A percentile compares a stretch with the other conserved stretches of the same genome.
Evolutionary conservation across 169 alveolate species (phyloP).

Genomic region (Plasmodium yoelii): DNA sequence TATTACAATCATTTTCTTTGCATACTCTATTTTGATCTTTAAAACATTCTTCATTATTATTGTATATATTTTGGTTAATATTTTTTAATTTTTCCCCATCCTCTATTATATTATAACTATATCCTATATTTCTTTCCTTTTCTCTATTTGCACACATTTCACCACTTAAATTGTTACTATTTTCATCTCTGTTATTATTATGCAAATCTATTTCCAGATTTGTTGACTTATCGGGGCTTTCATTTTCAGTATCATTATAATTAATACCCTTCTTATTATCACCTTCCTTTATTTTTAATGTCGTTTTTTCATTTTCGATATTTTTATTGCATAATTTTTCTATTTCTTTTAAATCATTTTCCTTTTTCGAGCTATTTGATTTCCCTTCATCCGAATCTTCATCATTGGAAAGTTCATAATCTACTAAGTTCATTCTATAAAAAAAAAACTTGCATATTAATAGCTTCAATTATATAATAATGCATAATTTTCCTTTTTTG

Average conservation of each 20-base stretch:
- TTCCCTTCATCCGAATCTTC: slow-evolving; percentile 12
- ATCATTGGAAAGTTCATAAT: slow-evolving; percentile 71
- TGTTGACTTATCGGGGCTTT: too few relatives aligned
- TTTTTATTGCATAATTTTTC: not conserved
- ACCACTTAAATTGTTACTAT: not conserved
- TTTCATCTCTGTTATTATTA: too few relatives aligned
- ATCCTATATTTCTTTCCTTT: not conserved
- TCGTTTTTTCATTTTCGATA: not conserved
- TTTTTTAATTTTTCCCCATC: not conserved
- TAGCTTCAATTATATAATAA: too few relatives aligned
- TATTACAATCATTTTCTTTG: not conserved
- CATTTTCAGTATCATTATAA: too few relatives aligned
- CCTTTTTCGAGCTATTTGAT: not conserved
- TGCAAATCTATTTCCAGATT: too few relatives aligned
- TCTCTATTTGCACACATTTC: not conserved
- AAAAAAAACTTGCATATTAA: not conserved
- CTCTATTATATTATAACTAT: not conserved
- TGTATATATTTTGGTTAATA: not conserved
- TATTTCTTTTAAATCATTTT: not conserved
- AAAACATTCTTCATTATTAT: not conserved
- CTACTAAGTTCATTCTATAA: slow-evolving; percentile 66
- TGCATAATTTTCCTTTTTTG: too few relatives aligned
- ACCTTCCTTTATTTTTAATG: too few relatives aligned
- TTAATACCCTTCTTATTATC: too few relatives aligned
- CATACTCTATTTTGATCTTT: not conserved